phyloP scores from a whole-genome alignment of 2,329 filamentous ascomycete species.

The Sclerotinia spermophila region DNA sequence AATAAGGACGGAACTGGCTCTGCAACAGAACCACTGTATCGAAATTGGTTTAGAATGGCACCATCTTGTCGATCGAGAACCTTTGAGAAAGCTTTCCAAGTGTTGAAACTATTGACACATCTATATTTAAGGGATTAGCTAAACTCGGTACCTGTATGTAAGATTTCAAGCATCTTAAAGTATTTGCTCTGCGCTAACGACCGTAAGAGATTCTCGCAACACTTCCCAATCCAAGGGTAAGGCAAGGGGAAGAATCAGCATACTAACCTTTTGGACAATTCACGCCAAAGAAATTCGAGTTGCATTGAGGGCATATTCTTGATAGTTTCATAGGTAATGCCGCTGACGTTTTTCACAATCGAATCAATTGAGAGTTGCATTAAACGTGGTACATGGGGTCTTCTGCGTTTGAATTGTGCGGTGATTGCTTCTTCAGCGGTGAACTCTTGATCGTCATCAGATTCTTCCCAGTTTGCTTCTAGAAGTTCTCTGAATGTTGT shows the following conservation, averaged over 20 bases:
- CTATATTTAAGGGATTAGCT: slow-evolving; percentile 20
- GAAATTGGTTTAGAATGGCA: slow-evolving; percentile 25
- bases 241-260: too few species aligned
- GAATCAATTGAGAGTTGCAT: background rate
- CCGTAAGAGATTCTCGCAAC: too few species aligned
- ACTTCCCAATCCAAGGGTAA: background rate
- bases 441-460: background rate
- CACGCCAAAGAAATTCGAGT: background rate
- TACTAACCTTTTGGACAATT: slow-evolving; percentile 7
- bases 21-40: slow-evolving; percentile 30
- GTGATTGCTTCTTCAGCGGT: background rate
- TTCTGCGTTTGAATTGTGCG: background rate
- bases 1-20: slow-evolving; percentile 27
- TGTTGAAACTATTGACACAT: slow-evolving; percentile 28
- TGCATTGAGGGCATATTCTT: background rate
- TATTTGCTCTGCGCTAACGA: too few species aligned
- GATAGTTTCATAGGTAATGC: background rate
- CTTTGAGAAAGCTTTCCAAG: slow-evolving; percentile 35
- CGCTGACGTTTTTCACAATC: background rate
- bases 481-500: background rate
- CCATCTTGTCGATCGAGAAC: slow-evolving; percentile 24
- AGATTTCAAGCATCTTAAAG: background rate
- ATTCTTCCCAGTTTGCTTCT: background rate
- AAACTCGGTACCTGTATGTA: background rate
- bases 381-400: background rate